Percentiles rank a stretch among this genome's conserved stretches.
Evolutionary conservation across 2,329 filamentous ascomycete genomes (phyloP).

Genomic region (Lachnellula subtilissima): DNA sequence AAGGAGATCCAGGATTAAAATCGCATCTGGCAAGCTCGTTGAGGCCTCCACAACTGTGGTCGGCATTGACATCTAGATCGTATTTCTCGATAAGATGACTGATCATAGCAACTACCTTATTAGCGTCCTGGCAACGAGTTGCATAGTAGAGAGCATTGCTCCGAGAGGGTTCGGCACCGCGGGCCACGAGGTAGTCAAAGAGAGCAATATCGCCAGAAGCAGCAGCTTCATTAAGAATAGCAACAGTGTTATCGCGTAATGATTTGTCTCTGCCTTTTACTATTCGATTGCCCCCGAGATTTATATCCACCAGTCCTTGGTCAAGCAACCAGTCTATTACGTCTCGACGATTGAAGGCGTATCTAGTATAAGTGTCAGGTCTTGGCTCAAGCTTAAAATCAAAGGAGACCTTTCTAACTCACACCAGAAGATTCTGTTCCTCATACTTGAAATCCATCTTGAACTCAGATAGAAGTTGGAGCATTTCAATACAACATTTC

Average conservation of each 20-base stretch:
- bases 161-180: conserved; percentile 1
- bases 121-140: background rate
- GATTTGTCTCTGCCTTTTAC: background rate
- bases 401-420: background rate
- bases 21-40: background rate
- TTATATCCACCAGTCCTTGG: conserved; percentile 11
- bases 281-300: background rate
- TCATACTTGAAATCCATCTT: background rate
- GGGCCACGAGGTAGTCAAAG: conserved; percentile 6
- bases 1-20: background rate
- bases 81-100: conserved; percentile 6
- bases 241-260: conserved; percentile 5
- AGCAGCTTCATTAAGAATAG: conserved; percentile 6
- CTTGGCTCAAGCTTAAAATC: too few species aligned
- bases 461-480: conserved; percentile 1
- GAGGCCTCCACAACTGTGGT: background rate
- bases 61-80: conserved; percentile 8
- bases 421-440: background rate
- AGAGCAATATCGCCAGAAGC: conserved; percentile 4
- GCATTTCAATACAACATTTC: background rate
- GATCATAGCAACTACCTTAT: conserved; percentile 1
- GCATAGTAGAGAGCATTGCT: conserved; percentile 6
- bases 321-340: conserved; percentile 9
- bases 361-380: background rate
- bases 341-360: background rate